These are phyloP conservation scores for Trichoderma atroviride DNA, from an alignment of 2,329 filamentous ascomycete genomes.

Conservation along the genomic window DNA sequence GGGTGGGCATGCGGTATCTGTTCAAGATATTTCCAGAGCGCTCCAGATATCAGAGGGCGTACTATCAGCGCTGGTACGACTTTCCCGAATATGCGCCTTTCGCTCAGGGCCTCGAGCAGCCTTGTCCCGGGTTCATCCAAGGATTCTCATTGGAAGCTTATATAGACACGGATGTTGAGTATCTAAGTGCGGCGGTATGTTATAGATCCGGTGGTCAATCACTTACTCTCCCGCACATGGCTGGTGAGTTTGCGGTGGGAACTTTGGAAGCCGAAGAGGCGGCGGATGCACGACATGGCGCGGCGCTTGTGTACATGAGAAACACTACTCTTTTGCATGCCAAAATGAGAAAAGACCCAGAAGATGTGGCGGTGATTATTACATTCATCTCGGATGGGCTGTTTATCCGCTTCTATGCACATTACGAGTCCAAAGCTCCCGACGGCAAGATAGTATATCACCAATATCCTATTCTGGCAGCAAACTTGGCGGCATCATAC, in stretches of 20 bases:
- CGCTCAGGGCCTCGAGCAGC: conserved; percentile 4
- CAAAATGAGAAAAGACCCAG: conserved; percentile 27
- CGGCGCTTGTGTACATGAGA: conserved; percentile 35
- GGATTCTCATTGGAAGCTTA: background rate
- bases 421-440: conserved; percentile 31
- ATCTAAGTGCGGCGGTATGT: background rate
- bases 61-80: conserved; percentile 1
- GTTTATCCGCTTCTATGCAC: conserved; percentile 34
- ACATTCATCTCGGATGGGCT: conserved; percentile 37
- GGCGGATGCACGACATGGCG: conserved; percentile 34
- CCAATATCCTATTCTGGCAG: conserved; percentile 30
- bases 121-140: conserved; percentile 8
- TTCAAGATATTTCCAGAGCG: background rate
- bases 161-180: background rate
- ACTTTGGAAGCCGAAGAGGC: conserved; percentile 27
- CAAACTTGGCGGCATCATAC: conserved; percentile 28
- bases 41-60: background rate
- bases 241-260: conserved; percentile 33
- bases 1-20: background rate
- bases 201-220: conserved; percentile 21
- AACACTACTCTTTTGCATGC: conserved; percentile 33
- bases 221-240: conserved; percentile 35
- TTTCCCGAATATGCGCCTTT: conserved; percentile 14
- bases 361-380: conserved; percentile 31
- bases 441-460: conserved; percentile 31